Evolutionary conservation across 108 stramenopile species (phyloP), one percentile per base, ranked within the genome.

Genomic region (Epithemia pelagica): DNA sequence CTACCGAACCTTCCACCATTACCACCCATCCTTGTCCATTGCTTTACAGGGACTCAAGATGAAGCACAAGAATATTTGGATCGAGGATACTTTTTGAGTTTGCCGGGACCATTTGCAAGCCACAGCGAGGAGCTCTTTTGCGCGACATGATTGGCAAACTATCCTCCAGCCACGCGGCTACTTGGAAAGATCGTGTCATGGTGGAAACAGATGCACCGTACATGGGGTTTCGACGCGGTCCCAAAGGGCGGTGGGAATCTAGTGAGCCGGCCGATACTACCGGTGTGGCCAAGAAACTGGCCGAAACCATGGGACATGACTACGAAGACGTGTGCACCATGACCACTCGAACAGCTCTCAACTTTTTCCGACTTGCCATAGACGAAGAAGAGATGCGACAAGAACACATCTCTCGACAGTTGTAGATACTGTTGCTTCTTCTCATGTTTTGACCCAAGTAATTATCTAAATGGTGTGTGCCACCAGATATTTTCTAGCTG

Each of bases 201-300:
- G 80, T 93, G 29, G 91, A 93, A 71, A 93, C 87, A 2, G 91
- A 93, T 79, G 80, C 91, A n/a, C 91, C 91, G 1, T 93, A 89
- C 71, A 89, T 92, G 91, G 91, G 91, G 0, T 92, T 92, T 67
- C 32, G 61, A 0, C 65, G 64, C 10, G 82, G 81, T 67, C 75
- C 84, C 7, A 63, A 83, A 21, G n/a, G n/a, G n/a, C n/a, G 37
- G 15, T 15, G 37, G 37, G 37, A 15, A 46, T 15, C 10, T 32
- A 78, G 76, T 29, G 74, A 73, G 56, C 79, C 83, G 2, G 70
- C 73, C 8, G 74, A 84, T 78, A 66, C 73, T 32, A 32, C 65
- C 23, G 79, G 75, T 24, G 76, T 83, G 19, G 78, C 82, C 20
- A 66, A 66, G 61, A 57, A 71, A 63, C 21, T 83, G 10, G 66